Evolutionary conservation across 1,139 yeast genomes (phyloP).

Genomic region (Pichia sp.): DNA sequence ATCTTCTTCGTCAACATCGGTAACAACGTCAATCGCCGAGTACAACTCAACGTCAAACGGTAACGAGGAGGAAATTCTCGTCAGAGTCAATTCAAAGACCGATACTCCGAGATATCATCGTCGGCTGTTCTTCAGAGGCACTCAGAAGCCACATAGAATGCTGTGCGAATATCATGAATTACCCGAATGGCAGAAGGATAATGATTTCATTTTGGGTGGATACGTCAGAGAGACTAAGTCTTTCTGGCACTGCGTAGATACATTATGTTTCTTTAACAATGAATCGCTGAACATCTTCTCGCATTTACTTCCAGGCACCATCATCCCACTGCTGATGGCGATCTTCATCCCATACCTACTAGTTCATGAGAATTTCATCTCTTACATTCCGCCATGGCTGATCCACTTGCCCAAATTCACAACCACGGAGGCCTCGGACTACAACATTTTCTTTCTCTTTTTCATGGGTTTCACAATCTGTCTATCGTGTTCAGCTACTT

Average conservation of each 20-base stretch:
- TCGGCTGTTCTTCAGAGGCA: no score
- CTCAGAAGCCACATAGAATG: constrained; percentile 7
- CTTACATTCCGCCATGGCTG: constrained; percentile 19
- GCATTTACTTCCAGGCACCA: constrained; percentile 64
- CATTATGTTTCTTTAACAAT: constrained; percentile 69
- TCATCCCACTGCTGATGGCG: constrained; percentile 28
- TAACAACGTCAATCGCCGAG: no score
- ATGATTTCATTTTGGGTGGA: constrained; percentile 66
- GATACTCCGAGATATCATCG: no score
- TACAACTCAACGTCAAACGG: background rate
- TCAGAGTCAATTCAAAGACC: no score
- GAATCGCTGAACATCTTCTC: constrained; percentile 80
- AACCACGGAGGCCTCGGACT: constrained; percentile 40
- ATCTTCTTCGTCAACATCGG: no score
- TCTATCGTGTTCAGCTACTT: constrained; percentile 64
- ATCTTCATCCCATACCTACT: constrained; percentile 18
- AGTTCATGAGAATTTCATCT: constrained; percentile 19
- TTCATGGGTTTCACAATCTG: constrained; percentile 51
- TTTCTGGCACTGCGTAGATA: constrained; percentile 40
- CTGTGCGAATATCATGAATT: constrained; percentile 34
- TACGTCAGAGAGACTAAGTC: constrained; percentile 69
- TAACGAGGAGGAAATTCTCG: background rate
- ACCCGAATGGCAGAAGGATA: constrained; percentile 84
- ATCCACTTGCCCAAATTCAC: constrained; percentile 35
- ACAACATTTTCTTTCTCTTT: constrained; percentile 36